Evolutionary conservation across 345 rosid species (phyloP).

Genomic region (Eucalyptus coolabah): DNA sequence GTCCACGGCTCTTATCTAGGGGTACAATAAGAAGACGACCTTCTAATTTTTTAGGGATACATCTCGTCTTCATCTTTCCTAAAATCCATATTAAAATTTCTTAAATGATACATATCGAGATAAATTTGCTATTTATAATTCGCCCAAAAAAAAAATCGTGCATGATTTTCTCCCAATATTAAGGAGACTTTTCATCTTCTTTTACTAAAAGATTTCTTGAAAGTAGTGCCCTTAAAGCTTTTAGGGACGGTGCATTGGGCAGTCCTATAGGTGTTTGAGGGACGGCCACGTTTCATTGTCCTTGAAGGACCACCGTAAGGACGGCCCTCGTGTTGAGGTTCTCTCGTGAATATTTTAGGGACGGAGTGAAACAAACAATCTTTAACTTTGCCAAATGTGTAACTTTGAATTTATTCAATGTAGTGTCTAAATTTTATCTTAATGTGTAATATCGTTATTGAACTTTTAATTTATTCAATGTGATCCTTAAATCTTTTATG

Average conservation of each 20-base stretch:
- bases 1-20: not conserved
- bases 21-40: not conserved
- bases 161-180: not conserved
- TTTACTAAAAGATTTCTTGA: not conserved
- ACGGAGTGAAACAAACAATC: too few relatives aligned
- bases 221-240: not conserved
- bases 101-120: not conserved
- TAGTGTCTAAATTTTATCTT: rapidly evolving
- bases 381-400: too few relatives aligned
- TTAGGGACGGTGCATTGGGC: not conserved
- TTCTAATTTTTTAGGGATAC: not conserved
- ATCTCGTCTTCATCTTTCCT: too few relatives aligned
- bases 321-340: not conserved
- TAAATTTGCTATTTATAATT: not conserved
- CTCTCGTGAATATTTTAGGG: not conserved
- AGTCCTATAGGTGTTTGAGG: not conserved
- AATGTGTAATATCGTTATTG: too few relatives aligned
- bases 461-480: too few relatives aligned
- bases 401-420: too few relatives aligned
- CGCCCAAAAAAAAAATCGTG: not conserved
- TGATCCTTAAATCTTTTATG: too few relatives aligned
- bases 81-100: too few relatives aligned
- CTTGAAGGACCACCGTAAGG: not conserved
- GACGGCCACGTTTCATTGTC: not conserved
- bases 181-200: not conserved